Percentiles rank a stretch among this genome's conserved stretches.
phyloP scores from a whole-genome alignment of 2,329 filamentous ascomycete species.

The Fusarium sarcochroum region DNA sequence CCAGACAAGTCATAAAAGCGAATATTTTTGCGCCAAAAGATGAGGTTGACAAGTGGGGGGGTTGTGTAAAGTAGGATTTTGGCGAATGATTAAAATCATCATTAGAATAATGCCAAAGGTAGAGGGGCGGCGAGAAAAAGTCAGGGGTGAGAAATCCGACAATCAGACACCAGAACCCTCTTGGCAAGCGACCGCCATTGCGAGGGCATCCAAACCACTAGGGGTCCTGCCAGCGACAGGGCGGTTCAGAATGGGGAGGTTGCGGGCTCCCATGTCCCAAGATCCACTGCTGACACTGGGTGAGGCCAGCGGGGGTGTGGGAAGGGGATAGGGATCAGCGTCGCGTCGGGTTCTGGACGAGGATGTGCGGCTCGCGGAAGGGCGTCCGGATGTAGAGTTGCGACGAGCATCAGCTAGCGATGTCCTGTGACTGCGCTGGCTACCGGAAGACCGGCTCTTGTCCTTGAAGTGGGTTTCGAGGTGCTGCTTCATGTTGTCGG shows the following conservation, averaged over 20 bases:
- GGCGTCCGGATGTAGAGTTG: slow-evolving; percentile 52
- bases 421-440: slow-evolving; percentile 52
- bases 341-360: slow-evolving; percentile 56
- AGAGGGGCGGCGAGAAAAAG: background rate
- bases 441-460: slow-evolving; percentile 62
- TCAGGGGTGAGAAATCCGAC: slow-evolving; percentile 3
- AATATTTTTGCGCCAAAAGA: slow-evolving; percentile 13
- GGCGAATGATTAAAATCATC: slow-evolving; percentile 45
- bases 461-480: slow-evolving; percentile 81
- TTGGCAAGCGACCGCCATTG: slow-evolving; percentile 68
- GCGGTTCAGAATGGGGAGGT: slow-evolving; percentile 61
- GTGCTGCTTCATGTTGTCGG: slow-evolving; percentile 92
- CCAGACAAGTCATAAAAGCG: slow-evolving; percentile 10
- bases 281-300: slow-evolving; percentile 52
- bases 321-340: slow-evolving; percentile 57
- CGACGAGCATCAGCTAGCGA: slow-evolving; percentile 53
- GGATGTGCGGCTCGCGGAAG: slow-evolving; percentile 50
- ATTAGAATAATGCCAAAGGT: slow-evolving; percentile 29
- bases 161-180: slow-evolving; percentile 54
- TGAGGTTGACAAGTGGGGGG: slow-evolving; percentile 9
- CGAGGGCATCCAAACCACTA: slow-evolving; percentile 68
- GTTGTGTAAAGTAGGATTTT: slow-evolving; percentile 2
- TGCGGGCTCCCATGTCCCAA: slow-evolving; percentile 65
- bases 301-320: slow-evolving; percentile 56
- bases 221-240: slow-evolving; percentile 59